phyloP scores from a whole-genome alignment of 2,329 filamentous ascomycete species.

The Trichoderma endophyticum region DNA sequence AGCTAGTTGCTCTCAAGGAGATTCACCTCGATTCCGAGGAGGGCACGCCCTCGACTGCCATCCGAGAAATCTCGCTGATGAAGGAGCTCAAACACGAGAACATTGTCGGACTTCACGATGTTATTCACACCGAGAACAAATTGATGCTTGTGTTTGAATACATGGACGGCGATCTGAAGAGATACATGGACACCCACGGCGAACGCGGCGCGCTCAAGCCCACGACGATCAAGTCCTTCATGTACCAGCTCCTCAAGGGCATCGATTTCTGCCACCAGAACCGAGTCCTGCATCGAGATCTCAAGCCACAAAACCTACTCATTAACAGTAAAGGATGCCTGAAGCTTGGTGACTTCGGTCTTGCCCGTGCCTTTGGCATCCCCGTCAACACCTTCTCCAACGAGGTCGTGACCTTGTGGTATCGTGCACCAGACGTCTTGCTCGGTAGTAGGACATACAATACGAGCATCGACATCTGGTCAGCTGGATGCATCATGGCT shows the following conservation, averaged over 20 bases:
- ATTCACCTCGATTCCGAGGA: constrained; percentile 99
- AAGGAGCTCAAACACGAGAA: constrained; percentile 99
- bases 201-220: constrained; percentile 87
- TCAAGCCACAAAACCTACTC: constrained; percentile 94
- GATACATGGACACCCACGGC: constrained; percentile 94
- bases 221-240: constrained; percentile 94
- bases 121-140: constrained; percentile 99
- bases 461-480: constrained; percentile 99
- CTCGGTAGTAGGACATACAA: constrained; percentile 95
- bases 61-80: constrained; percentile 98
- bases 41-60: constrained; percentile 93
- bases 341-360: constrained; percentile 91
- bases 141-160: constrained; percentile 99
- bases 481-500: constrained; percentile 98
- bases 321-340: constrained; percentile 89
- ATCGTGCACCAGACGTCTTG: constrained; percentile 92
- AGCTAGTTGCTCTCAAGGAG: constrained; percentile 95
- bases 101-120: constrained; percentile 94
- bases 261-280: constrained; percentile 99
- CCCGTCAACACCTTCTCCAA: constrained; percentile 98
- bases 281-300: constrained; percentile 87
- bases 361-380: constrained; percentile 92
- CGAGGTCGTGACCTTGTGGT: constrained; percentile 97
- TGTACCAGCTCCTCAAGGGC: constrained; percentile 93
- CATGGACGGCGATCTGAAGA: constrained; percentile 98